Percentiles rank a stretch among this genome's conserved stretches.
phyloP scores from a whole-genome alignment of 352 stramenopile genomes.

The Phytophthora capsici region DNA sequence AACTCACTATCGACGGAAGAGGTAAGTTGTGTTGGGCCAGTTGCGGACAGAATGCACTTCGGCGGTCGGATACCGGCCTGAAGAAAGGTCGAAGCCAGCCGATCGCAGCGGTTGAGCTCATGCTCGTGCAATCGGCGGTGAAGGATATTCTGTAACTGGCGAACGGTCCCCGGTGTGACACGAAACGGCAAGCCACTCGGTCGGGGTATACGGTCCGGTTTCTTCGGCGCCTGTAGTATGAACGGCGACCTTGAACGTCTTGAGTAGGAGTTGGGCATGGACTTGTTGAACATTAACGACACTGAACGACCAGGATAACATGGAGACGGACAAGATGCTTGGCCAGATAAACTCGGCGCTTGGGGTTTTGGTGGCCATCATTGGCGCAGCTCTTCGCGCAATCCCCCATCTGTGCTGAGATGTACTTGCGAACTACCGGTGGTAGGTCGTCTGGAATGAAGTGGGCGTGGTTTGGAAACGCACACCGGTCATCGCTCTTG shows the following conservation, averaged over 20 bases:
- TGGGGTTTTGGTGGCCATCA: background rate
- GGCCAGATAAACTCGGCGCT: background rate
- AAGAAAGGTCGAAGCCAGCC: background rate
- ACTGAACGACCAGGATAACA: background rate
- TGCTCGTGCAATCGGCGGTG: constrained; percentile 2
- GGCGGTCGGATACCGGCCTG: background rate
- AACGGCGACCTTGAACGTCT: background rate
- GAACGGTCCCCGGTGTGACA: background rate
- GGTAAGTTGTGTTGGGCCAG: background rate
- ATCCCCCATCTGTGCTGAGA: background rate
- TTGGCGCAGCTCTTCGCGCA: background rate
- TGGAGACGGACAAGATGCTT: background rate
- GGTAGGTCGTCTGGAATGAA: constrained; percentile 4
- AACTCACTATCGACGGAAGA: background rate
- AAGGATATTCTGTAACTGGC: background rate
- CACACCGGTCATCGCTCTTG: constrained; percentile 6
- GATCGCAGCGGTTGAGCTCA: background rate
- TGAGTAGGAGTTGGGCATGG: background rate
- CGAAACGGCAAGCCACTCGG: background rate
- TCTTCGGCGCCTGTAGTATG: background rate
- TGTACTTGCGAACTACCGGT: constrained; percentile 1
- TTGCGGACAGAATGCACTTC: background rate
- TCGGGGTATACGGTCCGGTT: background rate
- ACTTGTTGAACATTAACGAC: background rate
- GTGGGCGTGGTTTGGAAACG: constrained; percentile 7